Evolutionary conservation across 2,329 filamentous ascomycete species (phyloP).

Genomic region (Venturia pyrina): DNA sequence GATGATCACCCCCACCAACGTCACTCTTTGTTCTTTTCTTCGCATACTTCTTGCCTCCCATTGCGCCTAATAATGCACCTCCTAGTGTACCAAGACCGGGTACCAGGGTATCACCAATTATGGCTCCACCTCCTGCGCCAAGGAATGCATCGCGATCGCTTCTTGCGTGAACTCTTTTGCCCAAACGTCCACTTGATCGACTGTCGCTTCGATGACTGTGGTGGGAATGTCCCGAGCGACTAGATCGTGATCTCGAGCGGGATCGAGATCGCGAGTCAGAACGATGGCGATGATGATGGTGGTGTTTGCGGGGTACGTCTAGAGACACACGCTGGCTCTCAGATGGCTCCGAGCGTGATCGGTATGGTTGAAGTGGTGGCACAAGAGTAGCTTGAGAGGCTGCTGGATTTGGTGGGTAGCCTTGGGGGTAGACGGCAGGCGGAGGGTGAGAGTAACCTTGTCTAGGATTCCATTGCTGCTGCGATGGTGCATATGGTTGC

Average conservation of each 20-base stretch:
- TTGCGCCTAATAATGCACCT: constrained; percentile 4
- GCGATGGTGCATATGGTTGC: not conserved
- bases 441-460: not conserved
- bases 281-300: constrained; percentile 15
- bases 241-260: constrained; percentile 14
- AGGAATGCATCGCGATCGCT: constrained; percentile 30
- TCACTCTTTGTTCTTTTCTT: constrained; percentile 1
- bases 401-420: not conserved
- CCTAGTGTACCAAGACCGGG: constrained; percentile 24
- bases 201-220: constrained; percentile 8
- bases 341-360: constrained; percentile 10
- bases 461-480: not conserved
- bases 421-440: not conserved
- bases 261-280: constrained; percentile 14
- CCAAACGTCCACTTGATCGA: constrained; percentile 10
- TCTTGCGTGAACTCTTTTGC: constrained; percentile 4
- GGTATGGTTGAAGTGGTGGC: constrained; percentile 2
- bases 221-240: constrained; percentile 15
- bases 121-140: constrained; percentile 33
- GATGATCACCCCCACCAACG: not conserved
- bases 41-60: constrained; percentile 8
- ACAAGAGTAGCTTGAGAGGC: not conserved
- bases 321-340: not conserved
- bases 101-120: constrained; percentile 35
- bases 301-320: constrained; percentile 14